These are phyloP conservation scores for Cyberlindnera americana DNA, from an alignment of 805 yeast species.

Conservation along the genomic window DNA sequence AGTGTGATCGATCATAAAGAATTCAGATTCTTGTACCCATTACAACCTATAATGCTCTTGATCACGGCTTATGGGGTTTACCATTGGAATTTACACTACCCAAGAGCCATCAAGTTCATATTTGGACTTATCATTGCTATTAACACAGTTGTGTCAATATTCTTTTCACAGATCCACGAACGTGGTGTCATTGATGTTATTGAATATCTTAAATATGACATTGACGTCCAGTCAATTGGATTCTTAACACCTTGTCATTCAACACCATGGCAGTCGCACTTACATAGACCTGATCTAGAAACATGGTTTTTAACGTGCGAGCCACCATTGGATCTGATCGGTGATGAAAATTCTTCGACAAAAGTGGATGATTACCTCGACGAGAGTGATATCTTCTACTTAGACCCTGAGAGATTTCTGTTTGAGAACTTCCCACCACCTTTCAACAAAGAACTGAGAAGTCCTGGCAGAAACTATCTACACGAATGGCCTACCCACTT, in stretches of 20 bases:
- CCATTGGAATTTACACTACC: conserved; percentile 22
- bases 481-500: conserved; percentile 71
- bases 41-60: conserved; percentile 68
- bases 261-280: conserved; percentile 87
- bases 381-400: conserved; percentile 83
- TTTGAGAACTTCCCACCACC: conserved; percentile 46
- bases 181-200: conserved; percentile 78
- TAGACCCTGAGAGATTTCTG: conserved; percentile 59
- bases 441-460: conserved; percentile 20
- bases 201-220: conserved; percentile 42
- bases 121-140: conserved; percentile 27
- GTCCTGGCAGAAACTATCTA: conserved; percentile 29
- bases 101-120: conserved; percentile 14
- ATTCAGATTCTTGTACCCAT: conserved; percentile 81
- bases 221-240: conserved; percentile 53
- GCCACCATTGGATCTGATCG: conserved; percentile 61
- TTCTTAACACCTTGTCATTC: conserved; percentile 96
- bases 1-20: conserved; percentile 82
- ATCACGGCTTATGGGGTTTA: conserved; percentile 39
- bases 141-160: conserved; percentile 42
- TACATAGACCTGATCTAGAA: conserved; percentile 53
- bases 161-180: conserved; percentile 73
- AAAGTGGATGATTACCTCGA: conserved; percentile 58
- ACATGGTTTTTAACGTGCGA: conserved; percentile 88
- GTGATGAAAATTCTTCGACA: conserved; percentile 26